Conservation (phyloP, 192 early-diverging fungal species). For the Thamnidium elegans region DNA sequence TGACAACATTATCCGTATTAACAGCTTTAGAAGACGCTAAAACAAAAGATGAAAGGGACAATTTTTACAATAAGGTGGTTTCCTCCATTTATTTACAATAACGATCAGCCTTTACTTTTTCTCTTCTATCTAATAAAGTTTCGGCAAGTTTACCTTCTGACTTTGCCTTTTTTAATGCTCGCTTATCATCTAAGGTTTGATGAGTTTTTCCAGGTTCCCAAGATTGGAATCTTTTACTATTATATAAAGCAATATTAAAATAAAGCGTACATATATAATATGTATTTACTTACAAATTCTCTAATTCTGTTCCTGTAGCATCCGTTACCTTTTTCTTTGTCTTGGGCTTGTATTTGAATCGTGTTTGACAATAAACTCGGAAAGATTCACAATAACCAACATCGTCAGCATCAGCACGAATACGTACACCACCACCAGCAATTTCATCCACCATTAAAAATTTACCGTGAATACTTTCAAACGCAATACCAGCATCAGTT, state of each 20-base stretch:
- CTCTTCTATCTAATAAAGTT: conserved; percentile 72
- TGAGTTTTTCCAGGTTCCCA: conserved; percentile 65
- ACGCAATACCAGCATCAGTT: conserved; percentile 64
- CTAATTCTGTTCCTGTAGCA: conserved; percentile 58
- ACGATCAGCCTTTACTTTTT: conserved; percentile 80
- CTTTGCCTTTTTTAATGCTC: conserved; percentile 62
- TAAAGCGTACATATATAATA: background rate
- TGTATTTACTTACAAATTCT: conserved; percentile 56
- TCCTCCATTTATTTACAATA: conserved; percentile 65
- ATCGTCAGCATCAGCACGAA: conserved; percentile 68
- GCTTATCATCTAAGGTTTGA: conserved; percentile 50
- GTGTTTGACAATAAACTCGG: conserved; percentile 66
- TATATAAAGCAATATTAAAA: background rate
- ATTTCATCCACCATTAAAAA: conserved; percentile 65
- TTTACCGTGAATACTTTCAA: conserved; percentile 64
- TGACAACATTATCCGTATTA: no score
- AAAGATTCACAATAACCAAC: conserved; percentile 75
- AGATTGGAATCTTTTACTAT: conserved; percentile 71
- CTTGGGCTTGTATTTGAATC: conserved; percentile 57
- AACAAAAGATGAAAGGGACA: no score
- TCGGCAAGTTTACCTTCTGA: conserved; percentile 72
- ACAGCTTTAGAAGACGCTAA: no score
- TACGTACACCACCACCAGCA: conserved; percentile 46
- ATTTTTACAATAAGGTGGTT: no score
- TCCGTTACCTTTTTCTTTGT: conserved; percentile 47